Evolutionary conservation across 257 asterid species (phyloP), one percentile per base, ranked within the genome.

Genomic region (Ophiorrhiza pumila): DNA sequence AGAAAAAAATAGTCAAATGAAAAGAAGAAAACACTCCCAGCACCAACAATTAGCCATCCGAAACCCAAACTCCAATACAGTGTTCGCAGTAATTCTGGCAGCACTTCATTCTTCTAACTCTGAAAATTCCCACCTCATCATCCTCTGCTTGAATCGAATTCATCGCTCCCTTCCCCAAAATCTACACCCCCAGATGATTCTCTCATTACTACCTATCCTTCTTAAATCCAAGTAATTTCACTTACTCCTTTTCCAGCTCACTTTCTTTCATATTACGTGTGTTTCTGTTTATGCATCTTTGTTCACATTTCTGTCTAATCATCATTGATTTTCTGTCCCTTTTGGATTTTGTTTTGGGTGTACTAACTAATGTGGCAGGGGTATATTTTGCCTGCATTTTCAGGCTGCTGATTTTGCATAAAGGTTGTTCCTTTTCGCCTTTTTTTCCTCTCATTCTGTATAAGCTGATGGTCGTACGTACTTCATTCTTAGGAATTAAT

Each of bases 151-250:
- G 81, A 82, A 77, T 77, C 79, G 52, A 22, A 47, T 87, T n/a
- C 76, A 63, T 25, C 61, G 68, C 45, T 82, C 83, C 15, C 86
- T 89, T 55, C 83, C 85, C 65, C 81, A 58, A 35, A 55, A 61
- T 46, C 71, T 69, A 17, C 64, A 78, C 39, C 72, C 69, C 68
- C 86, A 89, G 29, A 18, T 87, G 35, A 25, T 90, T 77, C 83
- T 88, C 68, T 80, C 96, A 18, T 73, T 92, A 92, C 83, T 92
- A 35, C 96, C 96, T 31, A 11, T 84, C 37, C 89, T 92, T 62
- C 83, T 92, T 23, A 78, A 80, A 41, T 88, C 85, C 79, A 78
- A 71, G 98, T 92, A 90, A 82, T 78, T 6, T 32, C 64, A 60
- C 25, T 31, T 0, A 14, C 31, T 56, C 31, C 31, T 25, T 25